Evolutionary conservation across 1,284 basidiomycete species (phyloP).

Genomic region (Psilocybe mexicana): DNA sequence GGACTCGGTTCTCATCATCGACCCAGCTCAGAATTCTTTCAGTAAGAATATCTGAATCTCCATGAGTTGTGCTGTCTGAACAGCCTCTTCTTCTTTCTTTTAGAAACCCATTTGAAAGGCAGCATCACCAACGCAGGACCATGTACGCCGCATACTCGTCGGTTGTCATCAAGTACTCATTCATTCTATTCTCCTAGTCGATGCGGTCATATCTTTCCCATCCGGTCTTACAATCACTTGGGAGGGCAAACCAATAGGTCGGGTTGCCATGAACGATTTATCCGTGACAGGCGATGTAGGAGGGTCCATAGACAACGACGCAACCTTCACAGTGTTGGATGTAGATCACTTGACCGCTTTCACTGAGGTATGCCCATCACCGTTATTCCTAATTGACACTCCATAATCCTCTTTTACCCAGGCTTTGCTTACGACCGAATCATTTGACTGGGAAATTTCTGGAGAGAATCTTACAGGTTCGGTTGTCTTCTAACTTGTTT

Average conservation of each 20-base stretch:
- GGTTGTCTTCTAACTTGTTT: background rate
- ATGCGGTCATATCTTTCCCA: slow-evolving; percentile 70
- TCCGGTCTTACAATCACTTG: slow-evolving; percentile 66
- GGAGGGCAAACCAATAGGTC: slow-evolving; percentile 61
- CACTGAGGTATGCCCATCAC: slow-evolving; percentile 47
- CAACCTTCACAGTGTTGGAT: slow-evolving; percentile 63
- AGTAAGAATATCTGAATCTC: slow-evolving; percentile 35
- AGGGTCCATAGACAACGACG: slow-evolving; percentile 55
- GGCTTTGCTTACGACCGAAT: slow-evolving; percentile 64
- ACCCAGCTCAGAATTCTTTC: slow-evolving; percentile 61
- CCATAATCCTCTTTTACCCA: slow-evolving; percentile 20
- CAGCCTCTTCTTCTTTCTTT: background rate
- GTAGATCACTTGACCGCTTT: slow-evolving; percentile 65
- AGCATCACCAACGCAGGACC: slow-evolving; percentile 76
- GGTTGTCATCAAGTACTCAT: background rate
- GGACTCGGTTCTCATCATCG: slow-evolving; percentile 57
- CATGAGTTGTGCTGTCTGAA: background rate
- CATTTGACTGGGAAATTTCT: slow-evolving; percentile 75
- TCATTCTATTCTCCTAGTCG: slow-evolving; percentile 44
- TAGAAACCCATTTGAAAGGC: slow-evolving; percentile 61
- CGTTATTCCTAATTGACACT: background rate
- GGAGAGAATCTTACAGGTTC: slow-evolving; percentile 63
- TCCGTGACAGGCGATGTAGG: slow-evolving; percentile 62
- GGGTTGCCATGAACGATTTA: slow-evolving; percentile 64
- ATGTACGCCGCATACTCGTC: slow-evolving; percentile 44